phyloP scores from a whole-genome alignment of 305 asterid species.

The Solanum chacoense region DNA sequence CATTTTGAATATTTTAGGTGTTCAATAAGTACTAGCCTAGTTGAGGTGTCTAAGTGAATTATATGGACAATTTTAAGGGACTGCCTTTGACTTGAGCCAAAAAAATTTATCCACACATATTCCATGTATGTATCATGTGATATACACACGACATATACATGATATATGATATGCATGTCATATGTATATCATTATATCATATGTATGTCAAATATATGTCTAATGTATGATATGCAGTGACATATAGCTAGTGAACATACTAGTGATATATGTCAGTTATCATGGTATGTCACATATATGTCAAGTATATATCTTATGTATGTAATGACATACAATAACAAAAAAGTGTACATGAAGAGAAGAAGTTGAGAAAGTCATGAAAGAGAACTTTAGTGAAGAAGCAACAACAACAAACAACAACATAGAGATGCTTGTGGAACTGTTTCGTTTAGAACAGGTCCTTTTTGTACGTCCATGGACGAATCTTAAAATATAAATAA shows the following conservation, averaged over 20 bases:
- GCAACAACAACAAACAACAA: too few species aligned
- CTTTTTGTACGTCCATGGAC: background rate
- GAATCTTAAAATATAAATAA: background rate
- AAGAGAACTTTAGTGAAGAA: background rate
- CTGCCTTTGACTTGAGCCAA: accelerated
- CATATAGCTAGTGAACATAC: background rate
- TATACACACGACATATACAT: background rate
- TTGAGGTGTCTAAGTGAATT: background rate
- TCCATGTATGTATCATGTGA: background rate
- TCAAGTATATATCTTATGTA: background rate
- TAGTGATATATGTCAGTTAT: background rate
- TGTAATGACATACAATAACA: background rate
- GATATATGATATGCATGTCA: background rate
- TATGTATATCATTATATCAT: background rate
- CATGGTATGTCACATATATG: background rate
- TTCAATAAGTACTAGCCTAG: background rate
- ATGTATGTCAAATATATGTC: background rate
- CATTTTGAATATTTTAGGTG: background rate
- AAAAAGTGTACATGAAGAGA: background rate
- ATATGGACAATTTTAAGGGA: accelerated
- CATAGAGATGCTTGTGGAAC: background rate
- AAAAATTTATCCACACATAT: background rate
- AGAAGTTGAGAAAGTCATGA: background rate
- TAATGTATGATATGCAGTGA: background rate
- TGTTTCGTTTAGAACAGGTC: background rate